Conservation (phyloP, 2,329 filamentous ascomycete genomes). For the Paraphaeosphaeria minitans region DNA sequence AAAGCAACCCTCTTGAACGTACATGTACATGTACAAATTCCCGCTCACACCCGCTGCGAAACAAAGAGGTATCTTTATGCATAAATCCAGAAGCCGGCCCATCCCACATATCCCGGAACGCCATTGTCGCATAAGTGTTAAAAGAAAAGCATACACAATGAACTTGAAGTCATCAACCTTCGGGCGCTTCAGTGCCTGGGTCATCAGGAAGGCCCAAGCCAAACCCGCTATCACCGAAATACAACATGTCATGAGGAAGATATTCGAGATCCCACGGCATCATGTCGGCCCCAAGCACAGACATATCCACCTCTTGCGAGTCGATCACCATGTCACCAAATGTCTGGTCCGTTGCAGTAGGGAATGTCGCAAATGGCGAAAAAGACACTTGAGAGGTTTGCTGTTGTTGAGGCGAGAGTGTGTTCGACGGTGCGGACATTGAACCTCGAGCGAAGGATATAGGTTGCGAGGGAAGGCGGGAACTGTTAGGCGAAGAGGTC, state of each 20-base stretch:
- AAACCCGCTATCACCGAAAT: constrained; percentile 32
- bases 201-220: constrained; percentile 13
- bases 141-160: neutral
- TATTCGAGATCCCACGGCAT: constrained; percentile 76
- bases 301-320: constrained; percentile 78
- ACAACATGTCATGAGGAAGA: constrained; percentile 68
- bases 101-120: neutral
- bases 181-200: constrained; percentile 1
- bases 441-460: constrained; percentile 28
- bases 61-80: constrained; percentile 6
- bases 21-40: neutral
- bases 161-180: neutral
- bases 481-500: constrained; percentile 27
- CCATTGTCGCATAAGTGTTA: constrained; percentile 1
- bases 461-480: constrained; percentile 20
- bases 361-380: constrained; percentile 33
- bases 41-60: neutral
- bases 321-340: constrained; percentile 70
- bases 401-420: constrained; percentile 8
- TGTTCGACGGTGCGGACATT: constrained; percentile 26
- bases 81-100: neutral
- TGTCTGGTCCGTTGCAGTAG: constrained; percentile 32
- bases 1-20: neutral
- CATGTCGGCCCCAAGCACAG: constrained; percentile 69
- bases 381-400: constrained; percentile 24